Base-by-base conservation (phyloP, 1,139 yeast genomes). In the Scheffersomyces parashehatae region DNA sequence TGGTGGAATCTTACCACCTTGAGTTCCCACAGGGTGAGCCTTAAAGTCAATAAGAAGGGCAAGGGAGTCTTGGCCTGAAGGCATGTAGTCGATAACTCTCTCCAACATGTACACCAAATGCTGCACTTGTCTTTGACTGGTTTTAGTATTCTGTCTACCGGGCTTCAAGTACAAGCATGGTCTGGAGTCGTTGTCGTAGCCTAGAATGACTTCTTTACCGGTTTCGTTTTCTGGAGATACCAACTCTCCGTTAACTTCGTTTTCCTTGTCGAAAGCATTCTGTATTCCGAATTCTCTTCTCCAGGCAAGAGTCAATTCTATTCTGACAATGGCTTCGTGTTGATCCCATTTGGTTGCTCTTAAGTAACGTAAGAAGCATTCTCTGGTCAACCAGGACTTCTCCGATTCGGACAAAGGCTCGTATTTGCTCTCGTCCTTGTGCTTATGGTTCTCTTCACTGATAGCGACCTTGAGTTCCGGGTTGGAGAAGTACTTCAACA, bases 1-100 rank as follows among this genome's bases (percentile, higher is more conserved):
- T 1, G 97, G 90, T 3, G 99, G 99, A 39, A 89, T 79, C 63
- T 88, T 89, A 38, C 79, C 58, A 66, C 83, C 63, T 65, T 77
- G 67, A 60, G 81, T 67, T 46, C 85, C 70, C 12, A 68, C 47
- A 64, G 64, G 62, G 11, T 67, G 66, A 1, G 76, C 68, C 52
- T 75, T 73, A 54, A 74, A 74, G 53, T 75, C 80, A 37, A 75
- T 75, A 42, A 75, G 63, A 39, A 75, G 59, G 6, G 79, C 77
- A 45, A 74, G 62, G 5, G 77, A 64, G 49, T 75, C 80, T 53
- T 74, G 79, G 29, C 80, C 80, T 2, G 74, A 60, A 3, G 80
- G 80, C 79, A 74, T 74, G 54, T 59, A 75, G 47, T 72, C 73
- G 34, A 74, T 74, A 10, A 73, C 79, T 37, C 66, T 54, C 52